Conservation (phyloP, 176 grass and related monocot genomes). For the Oryza longistaminata region DNA sequence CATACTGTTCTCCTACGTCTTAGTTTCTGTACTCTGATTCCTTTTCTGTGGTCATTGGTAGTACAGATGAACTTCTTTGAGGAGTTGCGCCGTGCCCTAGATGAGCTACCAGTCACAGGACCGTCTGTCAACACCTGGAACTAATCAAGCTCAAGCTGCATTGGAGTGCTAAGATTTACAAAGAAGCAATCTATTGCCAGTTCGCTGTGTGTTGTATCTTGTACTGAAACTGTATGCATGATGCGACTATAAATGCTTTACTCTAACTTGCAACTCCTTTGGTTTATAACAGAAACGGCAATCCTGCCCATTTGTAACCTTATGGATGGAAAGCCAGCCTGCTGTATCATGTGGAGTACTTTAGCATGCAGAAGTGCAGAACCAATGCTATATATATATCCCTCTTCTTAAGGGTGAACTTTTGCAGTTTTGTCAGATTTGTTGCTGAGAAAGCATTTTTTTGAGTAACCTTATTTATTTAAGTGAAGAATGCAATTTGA, state of each 20-base stretch:
- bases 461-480: too few relatives aligned
- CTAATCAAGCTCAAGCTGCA: conserved; percentile 27
- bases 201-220: neutral
- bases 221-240: conserved; percentile 5
- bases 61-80: conserved; percentile 61
- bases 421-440: too few relatives aligned
- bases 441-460: too few relatives aligned
- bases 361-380: too few relatives aligned
- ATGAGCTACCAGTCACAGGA: conserved; percentile 29
- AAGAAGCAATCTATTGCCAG: conserved; percentile 5
- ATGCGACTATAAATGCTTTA: conserved; percentile 19
- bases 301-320: neutral
- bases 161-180: neutral
- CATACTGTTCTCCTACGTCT: neutral
- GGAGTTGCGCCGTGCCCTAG: conserved; percentile 40
- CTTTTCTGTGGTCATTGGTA: neutral
- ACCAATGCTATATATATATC: too few relatives aligned
- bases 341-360: neutral
- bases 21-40: conserved; percentile 8
- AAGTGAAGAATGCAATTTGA: neutral
- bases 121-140: neutral
- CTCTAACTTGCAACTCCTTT: conserved; percentile 29
- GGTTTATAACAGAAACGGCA: conserved; percentile 15
- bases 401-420: too few relatives aligned
- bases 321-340: neutral